Percentiles rank a stretch among this genome's conserved stretches.
phyloP scores from a whole-genome alignment of 2,329 filamentous ascomycete species.

The Teratosphaeria epicoccoides region DNA sequence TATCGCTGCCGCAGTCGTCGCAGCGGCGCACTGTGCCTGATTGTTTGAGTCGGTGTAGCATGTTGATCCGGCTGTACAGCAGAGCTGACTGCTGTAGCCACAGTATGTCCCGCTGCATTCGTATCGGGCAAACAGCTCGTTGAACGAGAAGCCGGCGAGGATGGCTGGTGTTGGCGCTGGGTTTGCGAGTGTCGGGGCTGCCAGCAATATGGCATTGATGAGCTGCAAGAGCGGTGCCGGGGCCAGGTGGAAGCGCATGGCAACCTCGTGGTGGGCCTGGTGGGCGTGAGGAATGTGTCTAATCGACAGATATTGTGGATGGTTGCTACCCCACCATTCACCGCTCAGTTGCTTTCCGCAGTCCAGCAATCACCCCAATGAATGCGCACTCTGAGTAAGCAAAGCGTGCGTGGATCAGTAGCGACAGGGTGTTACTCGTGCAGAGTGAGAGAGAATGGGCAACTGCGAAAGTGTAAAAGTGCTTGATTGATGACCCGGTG shows the following conservation, averaged over 20 bases:
- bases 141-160: conserved; percentile 23
- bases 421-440: neutral
- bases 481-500: neutral
- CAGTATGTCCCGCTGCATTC: conserved; percentile 39
- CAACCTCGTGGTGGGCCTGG: conserved; percentile 11
- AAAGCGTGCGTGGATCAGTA: neutral
- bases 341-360: neutral
- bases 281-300: conserved; percentile 7
- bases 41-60: conserved; percentile 41
- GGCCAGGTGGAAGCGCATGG: conserved; percentile 18
- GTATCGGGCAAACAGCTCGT: conserved; percentile 25
- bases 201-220: conserved; percentile 20
- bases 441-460: neutral
- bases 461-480: neutral
- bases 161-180: conserved; percentile 17
- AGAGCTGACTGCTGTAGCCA: conserved; percentile 42
- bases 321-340: neutral
- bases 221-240: conserved; percentile 20
- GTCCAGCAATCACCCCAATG: neutral
- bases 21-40: conserved; percentile 37
- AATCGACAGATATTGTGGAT: neutral
- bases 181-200: conserved; percentile 16
- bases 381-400: neutral
- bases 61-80: conserved; percentile 35
- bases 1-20: conserved; percentile 17